phyloP scores from a whole-genome alignment of 208 protist genomes.

The Leptomonas seymouri region DNA sequence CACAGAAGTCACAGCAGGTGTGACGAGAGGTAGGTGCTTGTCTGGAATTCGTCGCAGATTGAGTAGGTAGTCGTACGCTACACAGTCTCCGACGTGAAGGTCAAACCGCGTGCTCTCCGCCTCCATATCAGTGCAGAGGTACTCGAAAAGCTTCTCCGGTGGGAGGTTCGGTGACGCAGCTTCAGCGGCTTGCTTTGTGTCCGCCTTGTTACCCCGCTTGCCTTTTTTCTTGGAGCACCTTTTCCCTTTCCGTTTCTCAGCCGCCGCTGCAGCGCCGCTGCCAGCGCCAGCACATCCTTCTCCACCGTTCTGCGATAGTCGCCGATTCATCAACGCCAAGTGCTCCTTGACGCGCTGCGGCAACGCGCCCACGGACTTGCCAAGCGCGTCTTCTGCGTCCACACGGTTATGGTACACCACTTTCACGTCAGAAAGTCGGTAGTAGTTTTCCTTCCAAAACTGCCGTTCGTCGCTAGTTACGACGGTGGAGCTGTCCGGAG shows the following conservation, averaged over 20 bases:
- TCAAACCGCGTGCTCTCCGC: slow-evolving; percentile 60
- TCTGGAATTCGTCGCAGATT: slow-evolving; percentile 69
- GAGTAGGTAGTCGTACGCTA: slow-evolving; percentile 73
- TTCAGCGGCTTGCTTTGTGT: slow-evolving; percentile 15
- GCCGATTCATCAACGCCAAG: slow-evolving; percentile 40
- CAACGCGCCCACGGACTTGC: slow-evolving; percentile 29
- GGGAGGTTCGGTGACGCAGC: slow-evolving; percentile 29
- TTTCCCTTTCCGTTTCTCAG: slow-evolving; percentile 21
- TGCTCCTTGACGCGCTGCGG: slow-evolving; percentile 44
- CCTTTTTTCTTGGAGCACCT: slow-evolving; percentile 35
- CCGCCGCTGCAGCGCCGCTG: neutral
- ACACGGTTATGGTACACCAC: slow-evolving; percentile 83
- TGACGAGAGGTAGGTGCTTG: slow-evolving; percentile 59
- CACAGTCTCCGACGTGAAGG: slow-evolving; percentile 63
- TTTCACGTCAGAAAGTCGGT: slow-evolving; percentile 56
- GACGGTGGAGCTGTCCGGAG: slow-evolving; percentile 30
- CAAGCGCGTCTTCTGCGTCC: slow-evolving; percentile 48
- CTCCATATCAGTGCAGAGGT: slow-evolving; percentile 85
- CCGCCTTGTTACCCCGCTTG: slow-evolving; percentile 8
- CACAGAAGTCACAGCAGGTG: slow-evolving; percentile 67
- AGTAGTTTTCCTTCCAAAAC: slow-evolving; percentile 86
- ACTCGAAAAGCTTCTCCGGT: slow-evolving; percentile 82
- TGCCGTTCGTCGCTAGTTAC: slow-evolving; percentile 69
- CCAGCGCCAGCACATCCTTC: slow-evolving; percentile 6
- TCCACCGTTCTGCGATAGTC: slow-evolving; percentile 20